Percentiles rank a stretch among this genome's conserved stretches.
These are phyloP conservation scores for Phialemoniopsis sp. DNA, from an alignment of 2,329 filamentous ascomycete genomes.

Conservation along the genomic window DNA sequence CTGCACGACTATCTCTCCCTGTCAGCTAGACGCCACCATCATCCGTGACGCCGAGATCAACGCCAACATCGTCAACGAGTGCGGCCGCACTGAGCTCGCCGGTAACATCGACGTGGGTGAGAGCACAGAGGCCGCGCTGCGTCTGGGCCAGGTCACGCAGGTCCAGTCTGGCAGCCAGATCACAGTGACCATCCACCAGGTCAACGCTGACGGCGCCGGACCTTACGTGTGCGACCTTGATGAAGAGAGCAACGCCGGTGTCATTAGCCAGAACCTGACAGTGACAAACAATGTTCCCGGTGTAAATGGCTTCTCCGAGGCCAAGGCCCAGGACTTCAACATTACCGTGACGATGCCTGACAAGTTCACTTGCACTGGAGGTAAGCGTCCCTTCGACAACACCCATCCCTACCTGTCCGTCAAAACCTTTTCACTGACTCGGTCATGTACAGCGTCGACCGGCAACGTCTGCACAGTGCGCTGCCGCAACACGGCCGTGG, in stretches of 20 bases:
- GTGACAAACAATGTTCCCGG: slow-evolving; percentile 30
- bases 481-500: slow-evolving; percentile 53
- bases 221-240: slow-evolving; percentile 53
- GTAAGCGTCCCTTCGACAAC: slow-evolving; percentile 26
- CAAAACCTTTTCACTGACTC: not conserved
- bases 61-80: slow-evolving; percentile 49
- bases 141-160: slow-evolving; percentile 40
- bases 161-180: slow-evolving; percentile 41
- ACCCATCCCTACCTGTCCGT: too few relatives aligned
- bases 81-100: slow-evolving; percentile 54
- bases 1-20: slow-evolving; percentile 12
- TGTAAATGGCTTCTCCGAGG: slow-evolving; percentile 12
- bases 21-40: slow-evolving; percentile 52
- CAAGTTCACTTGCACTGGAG: slow-evolving; percentile 43
- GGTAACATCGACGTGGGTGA: slow-evolving; percentile 60
- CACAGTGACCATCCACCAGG: slow-evolving; percentile 46
- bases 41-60: slow-evolving; percentile 53
- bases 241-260: slow-evolving; percentile 37
- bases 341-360: slow-evolving; percentile 52
- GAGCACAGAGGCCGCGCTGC: slow-evolving; percentile 47
- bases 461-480: slow-evolving; percentile 56
- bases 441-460: slow-evolving; percentile 38
- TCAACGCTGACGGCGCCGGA: slow-evolving; percentile 49
- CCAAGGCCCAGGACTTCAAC: slow-evolving; percentile 27
- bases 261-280: slow-evolving; percentile 40